Evolutionary conservation across 345 rosid species (phyloP).

Genomic region (Lepidium aucheri): DNA sequence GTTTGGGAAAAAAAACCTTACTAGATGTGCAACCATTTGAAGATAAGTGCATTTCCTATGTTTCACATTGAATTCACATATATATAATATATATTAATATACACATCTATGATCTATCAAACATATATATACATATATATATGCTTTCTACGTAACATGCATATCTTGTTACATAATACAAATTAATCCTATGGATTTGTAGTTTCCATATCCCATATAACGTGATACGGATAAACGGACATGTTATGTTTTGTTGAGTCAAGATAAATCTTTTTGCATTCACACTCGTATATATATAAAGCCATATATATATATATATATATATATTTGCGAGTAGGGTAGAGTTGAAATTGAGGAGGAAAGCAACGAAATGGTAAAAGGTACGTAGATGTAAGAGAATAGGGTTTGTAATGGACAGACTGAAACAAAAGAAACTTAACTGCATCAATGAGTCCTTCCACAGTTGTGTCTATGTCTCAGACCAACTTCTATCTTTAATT

Average conservation of each 20-base stretch:
- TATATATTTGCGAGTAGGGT: not conserved
- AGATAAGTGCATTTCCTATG: not conserved
- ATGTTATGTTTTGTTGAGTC: not conserved
- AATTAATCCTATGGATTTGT: not conserved
- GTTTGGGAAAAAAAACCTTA: too few relatives aligned
- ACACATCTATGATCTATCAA: too few relatives aligned
- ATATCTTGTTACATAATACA: not conserved
- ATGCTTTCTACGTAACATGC: not conserved
- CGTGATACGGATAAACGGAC: too few relatives aligned
- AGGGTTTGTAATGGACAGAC: constrained; percentile 23
- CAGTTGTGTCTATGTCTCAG: constrained; percentile 28
- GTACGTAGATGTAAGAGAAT: constrained; percentile 6
- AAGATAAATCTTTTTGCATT: not conserved
- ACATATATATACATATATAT: not conserved
- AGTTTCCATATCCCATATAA: not conserved
- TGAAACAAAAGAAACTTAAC: constrained; percentile 27
- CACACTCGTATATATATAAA: not conserved
- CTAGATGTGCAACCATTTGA: not conserved
- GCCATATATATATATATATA: not conserved
- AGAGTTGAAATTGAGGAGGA: constrained; percentile 30
- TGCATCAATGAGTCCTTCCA: constrained; percentile 28
- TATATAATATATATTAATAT: not conserved
- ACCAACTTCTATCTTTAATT: constrained; percentile 1
- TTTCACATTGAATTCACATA: not conserved
- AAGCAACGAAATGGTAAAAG: constrained; percentile 23